Conservation (phyloP, 176 grass and related monocot species). For the Oryza longistaminata region DNA sequence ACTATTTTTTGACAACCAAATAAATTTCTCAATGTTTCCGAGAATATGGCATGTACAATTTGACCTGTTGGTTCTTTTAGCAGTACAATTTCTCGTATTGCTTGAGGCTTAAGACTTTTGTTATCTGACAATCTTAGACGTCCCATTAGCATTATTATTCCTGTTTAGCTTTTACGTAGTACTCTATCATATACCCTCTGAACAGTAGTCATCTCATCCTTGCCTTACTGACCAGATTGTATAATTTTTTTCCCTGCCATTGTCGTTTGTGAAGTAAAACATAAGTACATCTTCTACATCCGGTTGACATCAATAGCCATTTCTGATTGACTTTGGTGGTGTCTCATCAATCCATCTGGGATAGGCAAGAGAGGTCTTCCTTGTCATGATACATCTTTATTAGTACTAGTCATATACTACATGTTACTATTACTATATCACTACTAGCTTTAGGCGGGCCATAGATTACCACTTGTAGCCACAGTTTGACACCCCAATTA, state of each 20-base stretch:
- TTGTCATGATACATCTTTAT: background rate
- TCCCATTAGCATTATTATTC: background rate
- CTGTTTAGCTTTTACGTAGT: background rate
- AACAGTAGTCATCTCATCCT: background rate
- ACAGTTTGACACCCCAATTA: conserved; percentile 27
- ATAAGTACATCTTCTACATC: background rate
- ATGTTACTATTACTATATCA: background rate
- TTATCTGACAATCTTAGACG: background rate
- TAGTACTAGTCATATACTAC: background rate
- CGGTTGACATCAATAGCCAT: conserved; percentile 8
- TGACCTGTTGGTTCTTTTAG: background rate
- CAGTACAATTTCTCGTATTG: background rate
- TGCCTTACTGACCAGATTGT: background rate
- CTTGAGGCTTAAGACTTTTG: background rate
- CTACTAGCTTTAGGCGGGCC: conserved; percentile 17
- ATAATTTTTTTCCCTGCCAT: conserved; percentile 16
- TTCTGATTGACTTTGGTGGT: background rate
- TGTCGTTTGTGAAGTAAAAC: background rate
- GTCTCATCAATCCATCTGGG: conserved; percentile 30
- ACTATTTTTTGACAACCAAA: conserved; percentile 22
- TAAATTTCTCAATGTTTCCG: background rate
- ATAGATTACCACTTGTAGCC: conserved; percentile 16
- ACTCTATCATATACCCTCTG: background rate
- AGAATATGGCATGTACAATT: conserved; percentile 15
- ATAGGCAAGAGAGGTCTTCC: conserved; percentile 12